phyloP scores from a whole-genome alignment of 2,329 filamentous ascomycete genomes.

The Calonectria pteridis region DNA sequence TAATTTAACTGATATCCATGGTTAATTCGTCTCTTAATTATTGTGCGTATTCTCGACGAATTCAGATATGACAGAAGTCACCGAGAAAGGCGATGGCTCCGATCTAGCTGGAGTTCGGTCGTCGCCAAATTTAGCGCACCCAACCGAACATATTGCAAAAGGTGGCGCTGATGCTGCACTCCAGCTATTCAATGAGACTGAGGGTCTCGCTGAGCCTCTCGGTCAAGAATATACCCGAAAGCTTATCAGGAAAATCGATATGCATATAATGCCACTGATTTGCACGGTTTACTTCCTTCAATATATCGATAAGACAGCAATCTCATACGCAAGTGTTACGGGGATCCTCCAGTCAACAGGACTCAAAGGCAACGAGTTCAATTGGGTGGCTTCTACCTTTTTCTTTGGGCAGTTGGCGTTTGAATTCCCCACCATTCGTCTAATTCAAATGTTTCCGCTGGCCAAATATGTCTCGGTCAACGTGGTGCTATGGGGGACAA shows the following conservation, averaged over 20 bases:
- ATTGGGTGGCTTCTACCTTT: slow-evolving; percentile 50
- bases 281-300: slow-evolving; percentile 41
- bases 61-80: slow-evolving; percentile 8
- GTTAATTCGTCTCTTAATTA: neutral
- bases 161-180: slow-evolving; percentile 33
- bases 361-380: slow-evolving; percentile 56
- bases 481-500: slow-evolving; percentile 50
- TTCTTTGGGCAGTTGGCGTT: slow-evolving; percentile 53
- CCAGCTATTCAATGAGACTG: slow-evolving; percentile 31
- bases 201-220: slow-evolving; percentile 19
- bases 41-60: neutral
- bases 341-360: slow-evolving; percentile 46
- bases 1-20: neutral
- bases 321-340: slow-evolving; percentile 42
- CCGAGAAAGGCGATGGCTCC: neutral
- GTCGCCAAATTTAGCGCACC: neutral
- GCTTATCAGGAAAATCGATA: slow-evolving; percentile 38
- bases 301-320: slow-evolving; percentile 44
- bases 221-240: slow-evolving; percentile 26
- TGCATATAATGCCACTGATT: slow-evolving; percentile 40
- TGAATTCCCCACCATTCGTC: slow-evolving; percentile 53
- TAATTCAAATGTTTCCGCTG: slow-evolving; percentile 54
- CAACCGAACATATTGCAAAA: neutral
- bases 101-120: neutral
- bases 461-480: slow-evolving; percentile 53